Base-by-base conservation (phyloP, 2,329 filamentous ascomycete species). In the Curvularia verruculosa region DNA sequence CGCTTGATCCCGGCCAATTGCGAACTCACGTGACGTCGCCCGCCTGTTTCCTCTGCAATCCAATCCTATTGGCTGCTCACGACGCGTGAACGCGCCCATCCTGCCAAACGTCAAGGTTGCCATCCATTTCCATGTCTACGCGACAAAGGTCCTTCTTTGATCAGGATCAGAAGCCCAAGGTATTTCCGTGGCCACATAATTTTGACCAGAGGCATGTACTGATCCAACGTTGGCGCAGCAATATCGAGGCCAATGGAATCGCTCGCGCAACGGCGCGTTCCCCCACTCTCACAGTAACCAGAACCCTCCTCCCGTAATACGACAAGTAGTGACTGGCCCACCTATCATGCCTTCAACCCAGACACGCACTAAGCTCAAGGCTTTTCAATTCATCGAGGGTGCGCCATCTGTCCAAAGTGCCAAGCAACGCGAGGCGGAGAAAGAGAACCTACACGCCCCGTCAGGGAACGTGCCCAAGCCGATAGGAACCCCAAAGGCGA, bases 281-380 rank as follows among this genome's bases (percentile, higher is more conserved):
- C 59, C 62, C 65, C 67, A 68, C 56, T 57, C 58, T 41, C 60
- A 66, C 31, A 65, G 59, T 64, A 66, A 63, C 44, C 53, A 61
- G 51, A 44, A 67, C 56, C 62, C 65, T 58, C 62, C 65, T 58
- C 66, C 72, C 56, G 65, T 67, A 43, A 61, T 72, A n/a, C 74
- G 63, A 59, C 68, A 70, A 46, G 63, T 76, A 56, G 71, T 68
- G 37, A 68, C 72, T 9, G 70, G 70, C 10, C 72, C 79, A 44
- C 74, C 79, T 8, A 81, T 82, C 45, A 75, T 80, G 52, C 79
- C 84, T 7, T 85, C 82, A 10, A 77, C 79, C 4, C 78, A 82
- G 60, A 82, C 83, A 3, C 83, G 80, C 55, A 78, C 79, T 4
- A 86, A 85, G 71, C 74, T 86, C 53, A 82, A 83, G 68, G 78